Evolutionary conservation across 2,329 filamentous ascomycete genomes (phyloP).

Genomic region (Bisporella sp.): DNA sequence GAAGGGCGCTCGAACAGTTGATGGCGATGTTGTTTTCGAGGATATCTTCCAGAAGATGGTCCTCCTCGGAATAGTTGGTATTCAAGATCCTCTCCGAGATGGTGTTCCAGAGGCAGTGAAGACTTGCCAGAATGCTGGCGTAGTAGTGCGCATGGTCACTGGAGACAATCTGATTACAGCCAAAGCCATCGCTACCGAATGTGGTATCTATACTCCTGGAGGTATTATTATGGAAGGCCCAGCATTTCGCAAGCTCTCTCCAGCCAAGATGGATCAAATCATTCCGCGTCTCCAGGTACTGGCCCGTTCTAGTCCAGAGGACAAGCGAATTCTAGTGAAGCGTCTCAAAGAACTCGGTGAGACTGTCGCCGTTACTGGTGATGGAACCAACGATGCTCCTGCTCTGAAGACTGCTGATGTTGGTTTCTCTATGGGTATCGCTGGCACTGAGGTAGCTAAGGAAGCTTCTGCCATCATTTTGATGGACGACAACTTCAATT

Average conservation of each 20-base stretch:
- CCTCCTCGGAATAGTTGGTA: conserved; percentile 66
- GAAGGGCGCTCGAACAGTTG: conserved; percentile 41
- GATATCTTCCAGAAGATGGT: conserved; percentile 66
- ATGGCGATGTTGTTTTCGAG: conserved; percentile 61
- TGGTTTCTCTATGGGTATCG: conserved; percentile 61
- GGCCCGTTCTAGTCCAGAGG: conserved; percentile 62
- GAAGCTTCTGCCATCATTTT: conserved; percentile 55
- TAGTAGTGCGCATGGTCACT: conserved; percentile 68
- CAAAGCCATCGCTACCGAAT: conserved; percentile 65
- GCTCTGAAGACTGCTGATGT: conserved; percentile 61
- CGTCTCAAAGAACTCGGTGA: conserved; percentile 58
- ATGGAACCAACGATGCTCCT: conserved; percentile 60
- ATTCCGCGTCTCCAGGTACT: conserved; percentile 61
- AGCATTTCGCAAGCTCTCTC: conserved; percentile 54
- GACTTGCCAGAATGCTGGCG: conserved; percentile 60
- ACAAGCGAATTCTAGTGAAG: conserved; percentile 60
- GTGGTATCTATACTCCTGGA: conserved; percentile 49
- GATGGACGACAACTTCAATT: conserved; percentile 56
- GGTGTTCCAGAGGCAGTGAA: conserved; percentile 62
- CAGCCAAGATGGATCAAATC: conserved; percentile 49
- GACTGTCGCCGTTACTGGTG: conserved; percentile 60
- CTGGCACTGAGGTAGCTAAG: conserved; percentile 58
- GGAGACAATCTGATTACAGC: conserved; percentile 68
- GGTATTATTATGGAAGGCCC: conserved; percentile 64
- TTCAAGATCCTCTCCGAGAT: conserved; percentile 65